Evolutionary conservation across 345 rosid species (phyloP).

Genomic region (Melaleuca quinquenervia): DNA sequence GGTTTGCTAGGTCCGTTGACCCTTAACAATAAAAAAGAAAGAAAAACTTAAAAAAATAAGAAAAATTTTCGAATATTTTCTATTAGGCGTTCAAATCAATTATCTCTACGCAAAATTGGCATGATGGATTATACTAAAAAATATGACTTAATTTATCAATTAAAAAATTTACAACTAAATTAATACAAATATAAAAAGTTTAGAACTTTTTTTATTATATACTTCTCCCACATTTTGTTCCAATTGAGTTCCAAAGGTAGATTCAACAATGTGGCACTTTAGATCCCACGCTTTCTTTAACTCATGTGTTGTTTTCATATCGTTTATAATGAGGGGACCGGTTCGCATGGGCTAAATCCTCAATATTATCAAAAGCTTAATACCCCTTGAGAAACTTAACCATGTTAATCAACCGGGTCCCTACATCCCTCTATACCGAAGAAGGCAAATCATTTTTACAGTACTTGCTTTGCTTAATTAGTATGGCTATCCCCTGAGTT

Average conservation of each 20-base stretch:
- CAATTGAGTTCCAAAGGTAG: background rate
- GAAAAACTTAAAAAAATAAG: too few relatives aligned
- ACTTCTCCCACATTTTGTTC: background rate
- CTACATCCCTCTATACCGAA: background rate
- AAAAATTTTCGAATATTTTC: too few relatives aligned
- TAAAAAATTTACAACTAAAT: too few relatives aligned
- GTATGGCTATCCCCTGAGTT: background rate
- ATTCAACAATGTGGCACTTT: too few relatives aligned
- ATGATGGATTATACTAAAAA: too few relatives aligned
- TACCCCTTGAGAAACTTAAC: background rate
- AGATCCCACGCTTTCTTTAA: background rate
- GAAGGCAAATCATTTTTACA: background rate
- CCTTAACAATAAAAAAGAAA: too few relatives aligned
- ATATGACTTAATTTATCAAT: too few relatives aligned
- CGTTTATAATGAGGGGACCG: background rate
- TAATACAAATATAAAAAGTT: too few relatives aligned
- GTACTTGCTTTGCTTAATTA: background rate
- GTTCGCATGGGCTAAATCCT: background rate
- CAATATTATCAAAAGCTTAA: background rate
- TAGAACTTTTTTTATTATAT: too few relatives aligned
- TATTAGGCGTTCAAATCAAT: too few relatives aligned
- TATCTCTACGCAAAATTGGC: too few relatives aligned
- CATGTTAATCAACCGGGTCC: background rate
- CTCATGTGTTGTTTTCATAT: background rate
- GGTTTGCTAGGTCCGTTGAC: too few relatives aligned